A percentile compares a stretch with the other conserved stretches of the same genome.
These are phyloP conservation scores for Gastrolobium villosum DNA, from an alignment of 306 rosid species.

Conservation along the genomic window DNA sequence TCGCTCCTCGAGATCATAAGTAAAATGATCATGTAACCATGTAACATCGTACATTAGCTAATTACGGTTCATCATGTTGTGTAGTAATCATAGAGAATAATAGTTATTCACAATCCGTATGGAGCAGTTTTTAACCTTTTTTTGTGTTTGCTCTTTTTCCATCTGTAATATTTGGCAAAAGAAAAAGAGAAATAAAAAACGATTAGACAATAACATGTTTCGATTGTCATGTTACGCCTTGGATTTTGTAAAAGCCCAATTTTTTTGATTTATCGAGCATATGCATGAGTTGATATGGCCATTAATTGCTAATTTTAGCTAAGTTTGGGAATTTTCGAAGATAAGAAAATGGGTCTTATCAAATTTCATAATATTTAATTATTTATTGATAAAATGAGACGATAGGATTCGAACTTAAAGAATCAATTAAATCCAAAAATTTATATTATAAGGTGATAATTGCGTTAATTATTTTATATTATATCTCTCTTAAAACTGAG, in stretches of 20 bases:
- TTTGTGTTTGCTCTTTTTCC: background rate
- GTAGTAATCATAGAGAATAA: background rate
- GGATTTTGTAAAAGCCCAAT: background rate
- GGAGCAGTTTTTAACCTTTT: background rate
- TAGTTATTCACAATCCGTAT: constrained; percentile 15
- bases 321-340: background rate
- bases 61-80: constrained; percentile 26
- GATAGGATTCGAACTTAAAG: too few species aligned
- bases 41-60: constrained; percentile 33
- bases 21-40: background rate
- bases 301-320: too few species aligned
- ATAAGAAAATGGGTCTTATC: background rate
- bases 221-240: background rate
- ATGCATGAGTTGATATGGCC: too few species aligned
- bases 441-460: too few species aligned
- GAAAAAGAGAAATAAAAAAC: constrained; percentile 16
- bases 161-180: constrained; percentile 1
- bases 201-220: background rate
- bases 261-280: background rate
- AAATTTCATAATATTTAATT: too few species aligned
- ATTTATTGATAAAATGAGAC: too few species aligned
- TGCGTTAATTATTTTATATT: too few species aligned
- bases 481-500: background rate
- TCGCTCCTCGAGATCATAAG: constrained; percentile 6
- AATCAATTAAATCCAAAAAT: too few species aligned